Evolutionary conservation across 2,329 filamentous ascomycete species (phyloP).

Genomic region (Thielaviopsis ethacetica): DNA sequence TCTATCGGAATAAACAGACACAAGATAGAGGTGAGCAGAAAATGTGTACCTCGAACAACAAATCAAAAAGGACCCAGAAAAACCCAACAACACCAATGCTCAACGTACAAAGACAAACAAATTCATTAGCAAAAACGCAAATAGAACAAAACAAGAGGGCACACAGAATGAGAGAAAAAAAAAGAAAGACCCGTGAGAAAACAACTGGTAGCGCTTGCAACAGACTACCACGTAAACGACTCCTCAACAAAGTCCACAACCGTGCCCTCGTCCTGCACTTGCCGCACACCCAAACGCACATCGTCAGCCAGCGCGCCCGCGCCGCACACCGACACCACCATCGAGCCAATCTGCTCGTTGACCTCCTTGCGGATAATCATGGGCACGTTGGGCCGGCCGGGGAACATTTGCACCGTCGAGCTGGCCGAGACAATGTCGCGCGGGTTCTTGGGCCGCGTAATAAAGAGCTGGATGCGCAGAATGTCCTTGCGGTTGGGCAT

Average conservation of each 20-base stretch:
- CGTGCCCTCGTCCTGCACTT: slow-evolving; percentile 39
- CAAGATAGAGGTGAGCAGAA: not conserved
- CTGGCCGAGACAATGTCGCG: slow-evolving; percentile 64
- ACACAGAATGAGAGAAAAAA: slow-evolving; percentile 3
- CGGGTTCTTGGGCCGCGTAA: slow-evolving; percentile 74
- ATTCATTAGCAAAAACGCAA: not conserved
- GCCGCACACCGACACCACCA: slow-evolving; percentile 71
- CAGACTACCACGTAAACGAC: slow-evolving; percentile 47
- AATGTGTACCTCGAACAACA: not conserved
- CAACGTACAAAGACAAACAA: not conserved
- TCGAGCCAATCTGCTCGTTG: slow-evolving; percentile 66
- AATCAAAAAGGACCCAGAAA: not conserved
- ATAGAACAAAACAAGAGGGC: slow-evolving; percentile 2
- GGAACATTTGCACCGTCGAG: slow-evolving; percentile 76
- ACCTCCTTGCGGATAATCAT: slow-evolving; percentile 71
- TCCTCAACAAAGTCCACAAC: slow-evolving; percentile 65
- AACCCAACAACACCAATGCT: not conserved
- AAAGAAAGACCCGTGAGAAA: not conserved
- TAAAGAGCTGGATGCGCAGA: slow-evolving; percentile 73
- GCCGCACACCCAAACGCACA: slow-evolving; percentile 51
- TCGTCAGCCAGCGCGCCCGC: slow-evolving; percentile 62
- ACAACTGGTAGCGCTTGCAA: not conserved
- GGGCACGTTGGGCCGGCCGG: slow-evolving; percentile 70
- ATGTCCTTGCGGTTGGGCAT: slow-evolving; percentile 71
- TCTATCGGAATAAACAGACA: not conserved